phyloP scores from a whole-genome alignment of 1,139 yeast species.

The Diutina pseudorugosa region DNA sequence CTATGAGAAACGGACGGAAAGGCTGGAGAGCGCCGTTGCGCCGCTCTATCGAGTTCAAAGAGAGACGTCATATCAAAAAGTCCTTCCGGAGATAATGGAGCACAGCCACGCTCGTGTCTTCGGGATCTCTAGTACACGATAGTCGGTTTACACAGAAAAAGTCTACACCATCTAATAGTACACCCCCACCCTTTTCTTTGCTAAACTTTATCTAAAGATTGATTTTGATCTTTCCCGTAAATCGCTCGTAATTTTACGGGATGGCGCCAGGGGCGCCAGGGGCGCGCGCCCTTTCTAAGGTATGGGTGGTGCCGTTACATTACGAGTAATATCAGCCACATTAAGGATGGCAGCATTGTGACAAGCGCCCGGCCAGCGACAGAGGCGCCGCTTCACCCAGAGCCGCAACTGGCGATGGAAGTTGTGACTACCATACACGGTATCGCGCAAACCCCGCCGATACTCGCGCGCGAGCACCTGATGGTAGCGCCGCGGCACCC shows the following conservation, averaged over 20 bases:
- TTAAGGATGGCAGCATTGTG: background rate
- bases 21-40: too few relatives aligned
- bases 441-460: constrained; percentile 12
- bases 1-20: too few relatives aligned
- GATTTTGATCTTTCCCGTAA: background rate
- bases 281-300: background rate
- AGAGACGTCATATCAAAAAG: too few relatives aligned
- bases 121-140: too few relatives aligned
- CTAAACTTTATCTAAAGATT: too few relatives aligned
- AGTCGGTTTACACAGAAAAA: too few relatives aligned
- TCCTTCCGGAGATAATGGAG: too few relatives aligned
- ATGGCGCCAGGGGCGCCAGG: background rate
- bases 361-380: background rate
- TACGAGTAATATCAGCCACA: background rate
- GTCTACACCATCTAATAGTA: too few relatives aligned
- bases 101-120: too few relatives aligned
- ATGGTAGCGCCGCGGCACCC: constrained; percentile 29
- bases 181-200: background rate
- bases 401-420: background rate
- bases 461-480: constrained; percentile 33
- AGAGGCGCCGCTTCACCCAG: background rate
- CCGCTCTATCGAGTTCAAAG: too few relatives aligned
- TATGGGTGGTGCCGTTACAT: background rate
- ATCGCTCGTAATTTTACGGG: background rate
- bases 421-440: background rate